Conservation (phyloP, 768 basidiomycete genomes). For the Saitozyma podzolica region DNA sequence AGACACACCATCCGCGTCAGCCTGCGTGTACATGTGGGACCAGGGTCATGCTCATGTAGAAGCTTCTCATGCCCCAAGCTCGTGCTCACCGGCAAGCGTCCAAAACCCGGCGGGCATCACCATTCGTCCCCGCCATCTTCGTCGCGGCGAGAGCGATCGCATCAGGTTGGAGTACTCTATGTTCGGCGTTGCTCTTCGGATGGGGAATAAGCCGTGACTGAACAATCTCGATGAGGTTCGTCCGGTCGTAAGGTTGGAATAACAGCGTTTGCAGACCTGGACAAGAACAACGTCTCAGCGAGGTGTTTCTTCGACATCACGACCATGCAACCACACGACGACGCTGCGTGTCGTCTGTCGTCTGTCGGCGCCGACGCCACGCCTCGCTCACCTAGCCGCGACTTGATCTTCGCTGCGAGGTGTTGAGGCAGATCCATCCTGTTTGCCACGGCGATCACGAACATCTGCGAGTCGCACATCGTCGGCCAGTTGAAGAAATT, state of each 20-base stretch:
- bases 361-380: not conserved
- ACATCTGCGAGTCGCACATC: constrained; percentile 76
- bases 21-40: too few species aligned
- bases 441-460: constrained; percentile 96
- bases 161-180: constrained; percentile 62
- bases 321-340: too few species aligned
- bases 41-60: too few species aligned
- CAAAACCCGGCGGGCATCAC: constrained; percentile 87
- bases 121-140: constrained; percentile 76
- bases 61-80: not conserved
- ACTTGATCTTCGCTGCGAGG: constrained; percentile 87
- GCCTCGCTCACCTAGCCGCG: constrained; percentile 70
- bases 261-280: constrained; percentile 48
- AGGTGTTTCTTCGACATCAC: too few species aligned
- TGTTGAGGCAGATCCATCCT: constrained; percentile 97
- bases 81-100: constrained; percentile 78
- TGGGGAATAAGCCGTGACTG: constrained; percentile 69
- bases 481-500: constrained; percentile 99
- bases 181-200: constrained; percentile 56
- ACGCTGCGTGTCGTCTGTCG: not conserved
- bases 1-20: constrained; percentile 5
- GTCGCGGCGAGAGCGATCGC: constrained; percentile 83
- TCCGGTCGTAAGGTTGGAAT: constrained; percentile 76
- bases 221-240: constrained; percentile 80
- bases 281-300: not conserved